These are phyloP conservation scores for Salvia sclarea DNA, from an alignment of 305 asterid genomes.

Conservation along the genomic window DNA sequence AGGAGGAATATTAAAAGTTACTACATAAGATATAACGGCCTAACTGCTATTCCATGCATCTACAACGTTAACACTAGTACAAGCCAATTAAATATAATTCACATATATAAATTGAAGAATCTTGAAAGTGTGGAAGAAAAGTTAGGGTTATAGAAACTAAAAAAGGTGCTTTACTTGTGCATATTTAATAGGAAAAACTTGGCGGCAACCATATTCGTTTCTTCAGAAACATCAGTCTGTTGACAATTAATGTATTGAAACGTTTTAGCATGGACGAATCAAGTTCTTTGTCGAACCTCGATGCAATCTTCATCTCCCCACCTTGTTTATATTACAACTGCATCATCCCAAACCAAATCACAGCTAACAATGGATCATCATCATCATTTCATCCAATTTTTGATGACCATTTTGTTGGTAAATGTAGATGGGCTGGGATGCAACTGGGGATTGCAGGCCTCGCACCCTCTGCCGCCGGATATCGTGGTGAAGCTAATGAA, in stretches of 20 bases:
- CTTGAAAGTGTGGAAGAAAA: neutral
- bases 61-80: too few relatives aligned
- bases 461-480: slow-evolving; percentile 61
- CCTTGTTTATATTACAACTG: neutral
- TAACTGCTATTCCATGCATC: too few relatives aligned
- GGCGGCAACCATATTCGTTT: slow-evolving; percentile 41
- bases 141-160: neutral
- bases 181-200: slow-evolving; percentile 31
- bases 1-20: too few relatives aligned
- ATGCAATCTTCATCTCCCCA: slow-evolving; percentile 38
- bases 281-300: slow-evolving; percentile 48
- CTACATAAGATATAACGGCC: too few relatives aligned
- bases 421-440: slow-evolving; percentile 45
- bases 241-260: too few relatives aligned
- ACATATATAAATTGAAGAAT: neutral
- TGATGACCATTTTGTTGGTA: slow-evolving; percentile 29
- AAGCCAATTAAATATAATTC: too few relatives aligned
- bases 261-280: too few relatives aligned
- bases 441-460: slow-evolving; percentile 66
- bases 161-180: slow-evolving; percentile 45
- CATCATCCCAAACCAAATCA: neutral
- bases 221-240: slow-evolving; percentile 24
- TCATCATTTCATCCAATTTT: neutral
- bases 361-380: slow-evolving; percentile 35
- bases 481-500: slow-evolving; percentile 64